Conservation (phyloP, 2,329 filamentous ascomycete species). For the Pseudopithomyces chartarum region DNA sequence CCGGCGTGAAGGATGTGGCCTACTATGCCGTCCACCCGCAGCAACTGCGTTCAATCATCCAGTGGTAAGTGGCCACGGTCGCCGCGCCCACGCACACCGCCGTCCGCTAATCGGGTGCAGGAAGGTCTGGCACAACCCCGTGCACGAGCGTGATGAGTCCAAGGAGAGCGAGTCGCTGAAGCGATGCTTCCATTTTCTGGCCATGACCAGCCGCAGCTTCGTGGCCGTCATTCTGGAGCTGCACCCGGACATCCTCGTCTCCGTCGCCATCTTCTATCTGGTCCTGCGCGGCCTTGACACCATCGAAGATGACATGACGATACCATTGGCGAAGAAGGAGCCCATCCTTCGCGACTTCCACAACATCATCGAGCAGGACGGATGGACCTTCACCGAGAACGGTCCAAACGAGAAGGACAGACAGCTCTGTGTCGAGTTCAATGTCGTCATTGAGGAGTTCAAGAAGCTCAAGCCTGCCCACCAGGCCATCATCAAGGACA, state of each 20-base stretch:
- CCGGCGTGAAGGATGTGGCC: conserved; percentile 56
- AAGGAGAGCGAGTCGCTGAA: conserved; percentile 76
- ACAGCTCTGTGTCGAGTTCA: conserved; percentile 89
- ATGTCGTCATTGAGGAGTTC: conserved; percentile 83
- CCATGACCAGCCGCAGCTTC: conserved; percentile 92
- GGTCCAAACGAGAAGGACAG: conserved; percentile 92
- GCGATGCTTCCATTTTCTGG: conserved; percentile 84
- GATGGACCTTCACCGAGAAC: conserved; percentile 88
- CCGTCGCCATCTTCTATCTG: conserved; percentile 90
- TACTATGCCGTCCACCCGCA: conserved; percentile 78
- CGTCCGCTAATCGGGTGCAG: conserved; percentile 52
- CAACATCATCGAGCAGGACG: conserved; percentile 76
- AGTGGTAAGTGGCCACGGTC: conserved; percentile 69
- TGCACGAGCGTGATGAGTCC: conserved; percentile 77
- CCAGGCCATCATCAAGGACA: conserved; percentile 85
- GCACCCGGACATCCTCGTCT: conserved; percentile 89
- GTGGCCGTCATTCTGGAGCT: conserved; percentile 92
- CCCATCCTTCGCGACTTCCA: conserved; percentile 84
- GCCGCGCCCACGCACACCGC: conserved; percentile 10
- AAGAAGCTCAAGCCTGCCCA: conserved; percentile 87
- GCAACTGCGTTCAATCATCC: conserved; percentile 80
- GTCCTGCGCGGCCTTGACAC: conserved; percentile 91
- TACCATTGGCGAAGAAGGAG: conserved; percentile 80
- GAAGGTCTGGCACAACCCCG: conserved; percentile 96
- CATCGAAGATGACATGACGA: conserved; percentile 98